Evolutionary conservation across 1,139 yeast species (phyloP).

Genomic region (Saccharomyces uvarum): DNA sequence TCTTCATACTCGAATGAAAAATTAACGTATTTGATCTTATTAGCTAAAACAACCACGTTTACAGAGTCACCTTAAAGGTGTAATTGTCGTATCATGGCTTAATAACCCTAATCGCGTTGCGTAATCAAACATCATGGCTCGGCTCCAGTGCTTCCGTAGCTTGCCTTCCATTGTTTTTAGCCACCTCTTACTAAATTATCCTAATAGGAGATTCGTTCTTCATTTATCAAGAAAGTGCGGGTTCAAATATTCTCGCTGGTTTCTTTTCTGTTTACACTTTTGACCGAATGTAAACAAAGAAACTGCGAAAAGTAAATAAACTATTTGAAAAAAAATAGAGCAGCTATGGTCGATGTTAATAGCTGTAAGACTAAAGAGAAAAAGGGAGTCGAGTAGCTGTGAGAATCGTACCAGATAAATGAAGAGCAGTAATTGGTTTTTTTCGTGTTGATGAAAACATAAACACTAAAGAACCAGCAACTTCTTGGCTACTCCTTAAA

Average conservation of each 20-base stretch:
- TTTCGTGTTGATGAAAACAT: neutral
- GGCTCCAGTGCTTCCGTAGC: neutral
- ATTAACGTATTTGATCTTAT: neutral
- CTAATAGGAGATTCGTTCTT: neutral
- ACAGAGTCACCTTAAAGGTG: neutral
- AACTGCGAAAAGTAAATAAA: neutral
- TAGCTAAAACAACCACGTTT: neutral
- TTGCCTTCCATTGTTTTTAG: neutral
- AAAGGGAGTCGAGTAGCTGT: neutral
- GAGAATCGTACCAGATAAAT: neutral
- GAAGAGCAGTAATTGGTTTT: neutral
- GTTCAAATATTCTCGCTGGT: neutral
- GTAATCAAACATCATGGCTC: neutral
- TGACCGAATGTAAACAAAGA: neutral
- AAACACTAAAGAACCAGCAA: neutral
- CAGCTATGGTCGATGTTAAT: neutral
- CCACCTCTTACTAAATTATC: neutral
- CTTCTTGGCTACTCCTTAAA: constrained; percentile 7
- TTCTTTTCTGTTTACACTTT: neutral
- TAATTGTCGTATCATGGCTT: neutral
- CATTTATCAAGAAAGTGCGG: neutral
- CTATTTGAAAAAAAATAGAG: neutral
- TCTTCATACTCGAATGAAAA: neutral
- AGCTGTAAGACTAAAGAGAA: neutral
- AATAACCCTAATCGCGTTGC: neutral